phyloP scores from a whole-genome alignment of 164 flowering plant genomes.

The Nymphaea thermarum region DNA sequence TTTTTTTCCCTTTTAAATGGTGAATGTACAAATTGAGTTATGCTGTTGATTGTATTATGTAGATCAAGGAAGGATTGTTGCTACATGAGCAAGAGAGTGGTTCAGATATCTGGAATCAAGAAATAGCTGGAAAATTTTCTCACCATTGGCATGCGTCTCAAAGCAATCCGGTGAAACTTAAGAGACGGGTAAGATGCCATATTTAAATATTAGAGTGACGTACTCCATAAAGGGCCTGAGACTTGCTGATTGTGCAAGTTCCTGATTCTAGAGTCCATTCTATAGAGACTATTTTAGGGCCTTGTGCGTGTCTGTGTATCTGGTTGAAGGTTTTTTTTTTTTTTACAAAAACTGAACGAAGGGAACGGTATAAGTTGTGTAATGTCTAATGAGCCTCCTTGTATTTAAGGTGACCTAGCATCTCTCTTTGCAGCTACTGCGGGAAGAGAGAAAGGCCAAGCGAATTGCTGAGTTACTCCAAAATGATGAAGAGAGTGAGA shows the following conservation, averaged over 20 bases:
- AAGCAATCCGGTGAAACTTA: slow-evolving; percentile 50
- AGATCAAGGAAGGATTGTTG: slow-evolving; percentile 18
- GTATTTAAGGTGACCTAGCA: background rate
- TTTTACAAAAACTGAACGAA: background rate
- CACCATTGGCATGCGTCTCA: slow-evolving; percentile 12
- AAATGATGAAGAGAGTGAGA: slow-evolving; percentile 39
- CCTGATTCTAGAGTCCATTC: background rate
- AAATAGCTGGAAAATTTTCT: slow-evolving; percentile 16
- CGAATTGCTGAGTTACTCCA: slow-evolving; percentile 40
- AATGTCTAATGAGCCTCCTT: background rate
- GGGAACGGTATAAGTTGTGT: background rate
- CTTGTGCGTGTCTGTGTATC: slow-evolving; percentile 4
- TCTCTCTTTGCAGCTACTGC: slow-evolving; percentile 30
- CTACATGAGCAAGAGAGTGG: slow-evolving; percentile 14
- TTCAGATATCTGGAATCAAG: slow-evolving; percentile 10
- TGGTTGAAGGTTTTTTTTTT: slow-evolving; percentile 8
- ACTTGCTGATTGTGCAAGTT: too few species aligned
- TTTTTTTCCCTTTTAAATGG: background rate
- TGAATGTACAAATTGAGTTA: background rate
- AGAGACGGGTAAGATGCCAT: slow-evolving; percentile 38
- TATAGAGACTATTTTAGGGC: slow-evolving; percentile 3
- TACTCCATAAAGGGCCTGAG: background rate
- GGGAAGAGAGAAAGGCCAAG: slow-evolving; percentile 41
- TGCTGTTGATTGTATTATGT: background rate
- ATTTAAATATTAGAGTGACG: background rate